A percentile compares a stretch with the other conserved stretches of the same genome.
phyloP scores from a whole-genome alignment of 306 rosid species.

The Medicago arabica region DNA sequence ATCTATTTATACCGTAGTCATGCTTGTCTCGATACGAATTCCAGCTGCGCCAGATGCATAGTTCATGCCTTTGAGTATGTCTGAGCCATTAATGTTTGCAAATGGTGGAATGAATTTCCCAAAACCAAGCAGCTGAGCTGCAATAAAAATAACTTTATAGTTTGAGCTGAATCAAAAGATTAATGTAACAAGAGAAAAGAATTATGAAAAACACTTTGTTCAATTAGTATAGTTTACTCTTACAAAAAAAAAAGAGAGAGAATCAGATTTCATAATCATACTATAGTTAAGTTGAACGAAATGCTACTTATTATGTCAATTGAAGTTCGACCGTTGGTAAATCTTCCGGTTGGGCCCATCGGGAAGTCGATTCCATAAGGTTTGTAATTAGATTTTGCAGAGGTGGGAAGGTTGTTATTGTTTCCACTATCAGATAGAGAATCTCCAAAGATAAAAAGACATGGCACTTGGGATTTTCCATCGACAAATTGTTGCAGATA shows the following conservation, averaged over 20 bases:
- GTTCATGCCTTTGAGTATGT: slow-evolving; percentile 52
- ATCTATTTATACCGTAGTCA: not conserved
- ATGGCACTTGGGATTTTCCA: slow-evolving; percentile 51
- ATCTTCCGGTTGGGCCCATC: slow-evolving; percentile 63
- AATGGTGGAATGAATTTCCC: slow-evolving; percentile 49
- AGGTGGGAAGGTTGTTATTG: slow-evolving; percentile 50
- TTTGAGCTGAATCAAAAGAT: slow-evolving; percentile 26
- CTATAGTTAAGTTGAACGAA: not conserved
- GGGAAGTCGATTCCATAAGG: slow-evolving; percentile 76
- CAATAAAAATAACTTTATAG: not conserved
- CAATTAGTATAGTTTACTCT: too few species aligned
- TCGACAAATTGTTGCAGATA: slow-evolving; percentile 15
- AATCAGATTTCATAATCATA: not conserved
- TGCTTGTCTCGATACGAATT: slow-evolving; percentile 32
- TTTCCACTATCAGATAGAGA: slow-evolving; percentile 71
- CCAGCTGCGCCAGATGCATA: slow-evolving; percentile 55
- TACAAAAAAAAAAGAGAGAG: too few species aligned
- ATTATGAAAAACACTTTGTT: not conserved
- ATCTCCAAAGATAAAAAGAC: slow-evolving; percentile 72
- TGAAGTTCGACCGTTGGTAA: slow-evolving; percentile 58
- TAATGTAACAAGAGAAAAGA: not conserved
- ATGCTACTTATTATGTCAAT: slow-evolving; percentile 43
- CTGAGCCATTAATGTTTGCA: slow-evolving; percentile 40
- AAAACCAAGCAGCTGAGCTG: slow-evolving; percentile 48
- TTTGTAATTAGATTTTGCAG: slow-evolving; percentile 44